These are phyloP conservation scores for Omphalea diandra DNA, from an alignment of 441 rosid genomes.

Conservation along the genomic window DNA sequence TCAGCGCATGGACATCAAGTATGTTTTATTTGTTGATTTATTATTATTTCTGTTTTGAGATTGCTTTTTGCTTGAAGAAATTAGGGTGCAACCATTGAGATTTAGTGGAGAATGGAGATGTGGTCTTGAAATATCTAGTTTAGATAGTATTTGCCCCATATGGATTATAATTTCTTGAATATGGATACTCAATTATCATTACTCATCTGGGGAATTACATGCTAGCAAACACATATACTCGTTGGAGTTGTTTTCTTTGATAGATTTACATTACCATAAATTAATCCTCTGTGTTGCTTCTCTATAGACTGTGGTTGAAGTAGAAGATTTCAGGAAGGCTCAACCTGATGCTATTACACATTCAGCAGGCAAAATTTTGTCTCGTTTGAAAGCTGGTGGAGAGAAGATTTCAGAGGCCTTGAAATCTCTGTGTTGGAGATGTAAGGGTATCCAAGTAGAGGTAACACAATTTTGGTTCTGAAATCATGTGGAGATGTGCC, in stretches of 20 bases:
- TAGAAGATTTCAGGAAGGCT: slow-evolving; percentile 73
- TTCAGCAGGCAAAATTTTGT: slow-evolving; percentile 62
- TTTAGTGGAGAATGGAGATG: neutral
- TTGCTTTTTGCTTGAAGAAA: neutral
- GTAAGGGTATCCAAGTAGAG: slow-evolving; percentile 85
- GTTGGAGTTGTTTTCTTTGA: neutral
- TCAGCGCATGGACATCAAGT: slow-evolving; percentile 84
- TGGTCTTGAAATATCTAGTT: slow-evolving; percentile 5
- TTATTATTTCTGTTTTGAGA: slow-evolving; percentile 9
- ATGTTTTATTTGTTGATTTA: slow-evolving; percentile 18
- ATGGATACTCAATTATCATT: neutral
- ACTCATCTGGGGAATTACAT: neutral
- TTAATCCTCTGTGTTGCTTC: slow-evolving; percentile 23
- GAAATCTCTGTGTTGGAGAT: slow-evolving; percentile 78
- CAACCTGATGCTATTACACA: slow-evolving; percentile 83
- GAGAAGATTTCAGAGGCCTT: slow-evolving; percentile 65
- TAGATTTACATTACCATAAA: slow-evolving; percentile 9
- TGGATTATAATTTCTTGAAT: slow-evolving; percentile 4
- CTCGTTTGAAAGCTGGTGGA: slow-evolving; percentile 67
- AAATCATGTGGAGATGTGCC: neutral
- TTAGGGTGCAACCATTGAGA: too few relatives aligned
- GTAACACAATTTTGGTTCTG: slow-evolving; percentile 37
- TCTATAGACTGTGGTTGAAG: slow-evolving; percentile 63
- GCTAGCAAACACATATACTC: neutral
- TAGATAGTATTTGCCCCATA: neutral